Base-by-base conservation (phyloP, 2,329 filamentous ascomycete species). In the Pseudopyricularia javanii region DNA sequence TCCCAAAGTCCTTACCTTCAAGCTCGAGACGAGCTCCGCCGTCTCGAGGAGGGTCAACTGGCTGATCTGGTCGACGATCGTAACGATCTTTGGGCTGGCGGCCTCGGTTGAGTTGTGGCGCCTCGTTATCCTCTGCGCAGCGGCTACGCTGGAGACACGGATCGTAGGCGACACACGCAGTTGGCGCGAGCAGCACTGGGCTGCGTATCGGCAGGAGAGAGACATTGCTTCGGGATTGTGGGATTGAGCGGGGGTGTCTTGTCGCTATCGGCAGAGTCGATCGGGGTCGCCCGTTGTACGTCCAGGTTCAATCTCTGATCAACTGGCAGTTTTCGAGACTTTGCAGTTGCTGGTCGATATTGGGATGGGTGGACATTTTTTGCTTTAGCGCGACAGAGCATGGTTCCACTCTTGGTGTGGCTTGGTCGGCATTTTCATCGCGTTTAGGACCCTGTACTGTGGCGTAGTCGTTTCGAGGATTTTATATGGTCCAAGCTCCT, bases 11-110 rank as follows among this genome's bases (percentile, higher is more conserved):
- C 59, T 52, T 73, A 97, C 93, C 87, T 98, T 99, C 67, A 99
- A 76, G 71, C 83, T 89, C 53, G 91, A 83, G 53, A 99, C 93
- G 56, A 99, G 78, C 68, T 97, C 93, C 54, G 94, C 91, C 37
- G 93, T 98, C 80, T 99, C 94, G 63, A 99, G 75, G 55, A 99
- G 79, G 47, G 91, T 98, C 80, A 99, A 85, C 80, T 93, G 85
- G 73, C 91, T 95, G 71, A 99, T 98, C 73, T 98, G 91, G 69
- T 98, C 91, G 65, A 99, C 93, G 65, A 99, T 98, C 55, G 80
- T 82, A 62, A 84, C 72, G 64, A 99, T 95, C 80, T 98, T 98
- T 58, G 93, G 90, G 73, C 88, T 95, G 57, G 75, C 70, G 53
- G 81, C 82, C 63, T 91, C 86, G 62, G 89, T 91, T 57, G 89